Evolutionary conservation across 257 asterid species (phyloP), one percentile per base, ranked within the genome.

Genomic region (Mitragyna speciosa): DNA sequence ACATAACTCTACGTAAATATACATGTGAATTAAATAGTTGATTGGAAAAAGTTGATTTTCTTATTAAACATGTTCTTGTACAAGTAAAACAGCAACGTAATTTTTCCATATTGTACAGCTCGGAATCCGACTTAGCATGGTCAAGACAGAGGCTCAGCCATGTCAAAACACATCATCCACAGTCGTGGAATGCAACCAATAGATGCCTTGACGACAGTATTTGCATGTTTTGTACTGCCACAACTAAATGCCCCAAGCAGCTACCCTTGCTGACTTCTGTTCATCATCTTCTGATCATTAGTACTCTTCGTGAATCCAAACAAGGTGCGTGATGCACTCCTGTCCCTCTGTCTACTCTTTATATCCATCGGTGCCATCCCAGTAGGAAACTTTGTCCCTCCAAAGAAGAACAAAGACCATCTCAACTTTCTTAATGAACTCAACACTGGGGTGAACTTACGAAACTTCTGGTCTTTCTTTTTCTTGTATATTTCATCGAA

Each of bases 331-430:
- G 85, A 76, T 0, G 79, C 28, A 12, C 76, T 49, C 73, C 84
- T 85, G 26, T 88, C 86, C 81, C 90, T 85, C 78, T 81, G 92
- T 78, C 97, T 84, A 74, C 12, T 88, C 89, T 86, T 92, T 26
- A 89, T 78, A 66, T 89, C 93, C 69, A 79, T 88, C 85, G 89
- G 43, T 24, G 84, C 89, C 82, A 85, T 79, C 79, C 83, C 83
- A 33, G 85, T 81, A 4, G 88, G 86, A 80, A 77, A 80, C 76
- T 85, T 91, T 71, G 87, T 75, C 30, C 81, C 81, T 80, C 96
- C 94, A 52, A 84, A 85, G 49, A 88, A 78, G 82, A 86, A 73
- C 72, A 89, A 52, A 77, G 80, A 83, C 96, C 92, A 89, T 59
- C 86, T 87, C 6, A 85, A 84, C 78, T 86, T 88, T 80, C 89